These are phyloP conservation scores for Pterula multifida DNA, from an alignment of 1,284 basidiomycete species.

Conservation along the genomic window DNA sequence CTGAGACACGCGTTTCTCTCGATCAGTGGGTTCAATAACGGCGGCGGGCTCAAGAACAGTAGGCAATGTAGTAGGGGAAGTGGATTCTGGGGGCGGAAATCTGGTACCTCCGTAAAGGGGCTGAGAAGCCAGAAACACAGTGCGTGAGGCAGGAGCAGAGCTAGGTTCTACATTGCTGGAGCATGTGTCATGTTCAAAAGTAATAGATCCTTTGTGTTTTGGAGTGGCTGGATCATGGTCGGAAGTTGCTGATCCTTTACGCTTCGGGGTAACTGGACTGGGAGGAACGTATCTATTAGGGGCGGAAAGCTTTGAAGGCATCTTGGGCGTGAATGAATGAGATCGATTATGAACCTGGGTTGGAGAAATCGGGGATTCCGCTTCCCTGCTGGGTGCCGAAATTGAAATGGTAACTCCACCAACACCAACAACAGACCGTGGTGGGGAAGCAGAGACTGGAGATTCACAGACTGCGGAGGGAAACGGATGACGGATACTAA, in stretches of 20 bases:
- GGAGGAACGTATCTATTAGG: slow-evolving; percentile 23
- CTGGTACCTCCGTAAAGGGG: background rate
- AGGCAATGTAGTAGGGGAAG: slow-evolving; percentile 12
- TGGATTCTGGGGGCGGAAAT: background rate
- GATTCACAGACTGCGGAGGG: slow-evolving; percentile 21
- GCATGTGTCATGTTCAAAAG: slow-evolving; percentile 25
- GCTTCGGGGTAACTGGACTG: slow-evolving; percentile 32
- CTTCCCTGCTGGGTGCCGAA: slow-evolving; percentile 19
- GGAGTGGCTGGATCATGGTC: slow-evolving; percentile 29
- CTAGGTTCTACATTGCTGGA: slow-evolving; percentile 12
- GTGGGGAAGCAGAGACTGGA: slow-evolving; percentile 14
- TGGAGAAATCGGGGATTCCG: slow-evolving; percentile 13
- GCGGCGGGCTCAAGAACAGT: slow-evolving; percentile 38
- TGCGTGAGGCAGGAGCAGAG: background rate
- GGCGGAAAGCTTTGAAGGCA: slow-evolving; percentile 51
- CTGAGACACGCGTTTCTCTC: slow-evolving; percentile 54
- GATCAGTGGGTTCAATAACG: slow-evolving; percentile 28
- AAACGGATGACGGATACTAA: slow-evolving; percentile 32
- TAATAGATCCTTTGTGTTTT: slow-evolving; percentile 39
- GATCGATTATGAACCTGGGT: slow-evolving; percentile 41
- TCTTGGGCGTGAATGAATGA: slow-evolving; percentile 56
- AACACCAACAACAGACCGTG: slow-evolving; percentile 23
- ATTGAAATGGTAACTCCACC: slow-evolving; percentile 23
- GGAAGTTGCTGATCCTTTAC: slow-evolving; percentile 37
- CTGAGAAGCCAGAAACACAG: background rate